Evolutionary conservation across 768 basidiomycete species (phyloP).

Genomic region (Leccinellum albellum): DNA sequence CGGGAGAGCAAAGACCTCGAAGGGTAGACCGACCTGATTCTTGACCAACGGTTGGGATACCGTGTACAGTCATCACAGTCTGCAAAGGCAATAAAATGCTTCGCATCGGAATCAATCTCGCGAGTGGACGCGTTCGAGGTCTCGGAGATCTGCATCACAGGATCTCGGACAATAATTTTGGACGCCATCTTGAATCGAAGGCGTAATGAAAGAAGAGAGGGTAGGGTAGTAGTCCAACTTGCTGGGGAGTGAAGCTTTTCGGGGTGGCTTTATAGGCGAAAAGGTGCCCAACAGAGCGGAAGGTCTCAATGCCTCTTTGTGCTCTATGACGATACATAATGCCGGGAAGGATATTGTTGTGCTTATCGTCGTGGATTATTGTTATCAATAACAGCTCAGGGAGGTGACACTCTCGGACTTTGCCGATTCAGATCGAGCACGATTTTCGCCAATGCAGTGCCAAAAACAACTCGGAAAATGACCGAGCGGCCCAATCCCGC

Average conservation of each 20-base stretch:
- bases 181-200: conserved; percentile 18
- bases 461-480: too few relatives aligned
- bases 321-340: neutral
- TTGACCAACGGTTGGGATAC: conserved; percentile 53
- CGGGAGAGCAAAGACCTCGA: neutral
- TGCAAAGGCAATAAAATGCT: conserved; percentile 14
- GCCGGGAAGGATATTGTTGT: neutral
- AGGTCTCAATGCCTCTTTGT: neutral
- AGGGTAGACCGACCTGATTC: conserved; percentile 40
- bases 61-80: conserved; percentile 34
- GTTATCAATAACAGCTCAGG: neutral
- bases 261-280: conserved; percentile 20
- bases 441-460: too few relatives aligned
- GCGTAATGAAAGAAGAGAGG: neutral
- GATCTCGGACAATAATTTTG: conserved; percentile 13
- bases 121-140: conserved; percentile 11
- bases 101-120: conserved; percentile 2
- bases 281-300: neutral
- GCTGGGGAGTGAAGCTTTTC: neutral
- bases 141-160: conserved; percentile 17
- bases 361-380: neutral
- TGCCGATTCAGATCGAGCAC: neutral
- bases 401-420: neutral
- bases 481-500: too few relatives aligned
- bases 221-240: neutral